Evolutionary conservation across 768 basidiomycete species (phyloP), one percentile per base, ranked within the genome.

Genomic region (Termitomyces sp.): DNA sequence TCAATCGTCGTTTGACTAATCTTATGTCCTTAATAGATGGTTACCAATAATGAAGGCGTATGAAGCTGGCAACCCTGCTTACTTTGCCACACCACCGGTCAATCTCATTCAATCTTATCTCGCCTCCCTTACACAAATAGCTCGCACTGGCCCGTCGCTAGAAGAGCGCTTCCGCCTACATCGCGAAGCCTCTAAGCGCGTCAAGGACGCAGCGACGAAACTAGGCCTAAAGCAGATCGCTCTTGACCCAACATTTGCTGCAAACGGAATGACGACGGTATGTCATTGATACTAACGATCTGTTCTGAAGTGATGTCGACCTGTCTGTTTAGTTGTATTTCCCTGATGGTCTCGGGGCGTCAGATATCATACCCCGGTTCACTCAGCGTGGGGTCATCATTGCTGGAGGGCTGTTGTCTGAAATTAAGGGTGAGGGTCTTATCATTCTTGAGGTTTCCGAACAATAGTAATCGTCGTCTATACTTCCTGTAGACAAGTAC

Each of bases 221-320:
- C 75, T 96, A 40, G 94, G 93, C 2, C 74, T 98, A 61, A 85
- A 74, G 64, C 84, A 84, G 63, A 76, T 98, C 7, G 83, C 95
- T 7, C 64, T 81, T 11, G 73, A 78, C 25, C 74, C 82, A 1
- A 72, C 77, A 2, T 77, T 81, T 54, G 80, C 88, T 16, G 95
- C 97, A 3, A 96, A 95, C 65, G 95, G 96, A 38, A 98, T 99
- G 97, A 91, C 89, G 6, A 95, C 94, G 39, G 85, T 91, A 64
- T 58, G 76, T 65, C 38, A 18, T 12, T 27, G 12, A 43, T 38
- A 44, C 43, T 29, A 16, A n/a, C 23, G 12, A 9, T 47, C 10
- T n/a, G 35, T 25, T 10, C n/a, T 12, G 32, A 13, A 23, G 18
- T 59, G 50, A 59, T 20, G 16, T 49, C 23, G 15, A 29, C 43